Evolutionary conservation across 202 grass and related monocot species (phyloP), one percentile per base, ranked within the genome.

Genomic region (Setaria viridis): DNA sequence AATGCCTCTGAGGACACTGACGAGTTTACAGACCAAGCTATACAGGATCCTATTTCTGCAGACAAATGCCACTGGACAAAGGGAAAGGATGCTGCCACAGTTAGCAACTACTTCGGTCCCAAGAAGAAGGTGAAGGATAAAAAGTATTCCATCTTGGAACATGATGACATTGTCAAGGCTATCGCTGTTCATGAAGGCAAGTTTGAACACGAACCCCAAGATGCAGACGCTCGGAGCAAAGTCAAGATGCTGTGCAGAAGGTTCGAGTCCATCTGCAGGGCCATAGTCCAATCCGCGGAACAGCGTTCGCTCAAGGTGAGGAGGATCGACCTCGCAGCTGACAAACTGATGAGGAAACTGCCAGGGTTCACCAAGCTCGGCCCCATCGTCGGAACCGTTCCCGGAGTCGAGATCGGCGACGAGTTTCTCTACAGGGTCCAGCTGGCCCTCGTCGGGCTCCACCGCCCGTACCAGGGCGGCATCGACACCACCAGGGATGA

Each of bases 391-490:
- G 96, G 93, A 43, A 13, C 74, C 9, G 84, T 95, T 49, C 86
- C 63, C 17, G 88, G 93, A 65, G 87, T 95, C 37, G 91, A 95
- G 81, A 58, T 95, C 19, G 96, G 96, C 45, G 96, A 99, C 35
- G 86, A 94, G 58, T 99, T 91, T 65, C 57, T 85, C 1, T 99
- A 94, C 50, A 83, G 90, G 65, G 93, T 92, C 2, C 82, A 94
- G 82, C 57, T 95, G 41, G 67, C 77, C 48, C 79, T 94, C 73
- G 77, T 95, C 71, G 93, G 96, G 50, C 86, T 99, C 45, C 93
- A 95, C 77, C 84, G 88, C 4, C 88, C 77, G 33, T 87, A 62
- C 62, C 88, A 91, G 77, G 96, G 66, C 21, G 96, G 96, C 47
- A 99, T 94, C 54, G 90, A 91, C 81, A 67, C 54, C 5, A 62